Evolutionary conservation across 2,329 filamentous ascomycete species (phyloP), one percentile per base, ranked within the genome.

Genomic region (Cladophialophora bantiana): DNA sequence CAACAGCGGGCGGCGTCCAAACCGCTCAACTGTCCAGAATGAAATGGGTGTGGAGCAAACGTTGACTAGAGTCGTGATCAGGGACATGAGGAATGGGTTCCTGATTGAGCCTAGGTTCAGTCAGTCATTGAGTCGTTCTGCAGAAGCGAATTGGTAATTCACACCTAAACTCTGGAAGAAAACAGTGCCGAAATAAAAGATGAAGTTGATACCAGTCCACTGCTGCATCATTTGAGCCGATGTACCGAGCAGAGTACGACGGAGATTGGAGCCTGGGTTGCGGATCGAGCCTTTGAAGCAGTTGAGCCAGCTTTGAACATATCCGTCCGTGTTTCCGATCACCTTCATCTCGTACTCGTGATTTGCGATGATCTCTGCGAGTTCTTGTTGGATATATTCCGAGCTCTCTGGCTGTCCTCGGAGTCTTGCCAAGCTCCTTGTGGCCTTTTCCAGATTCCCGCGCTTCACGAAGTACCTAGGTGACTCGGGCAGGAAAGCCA

Each of bases 331-430:
- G 26, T 26, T 26, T 26, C 26, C 26, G 26, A 26, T 26, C 12
- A 60, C 9, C 7, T 26, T 75, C 74, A 89, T 83, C 83, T 96
- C 93, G 77, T 94, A 93, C 80, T 92, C 90, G 80, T 94, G 87
- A 84, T 96, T 96, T 81, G 92, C 93, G 66, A 94, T 84, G 71
- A 97, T 92, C 82, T 96, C 93, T 40, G 89, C 86, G 53, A 96
- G 85, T 80, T 96, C 93, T 68, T 87, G 82, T 80, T 89, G 86
- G 79, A 96, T 89, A 78, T 86, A 93, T 69, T 89, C 85, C 32
- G 90, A 93, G 63, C 90, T 86, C 60, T 80, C 74, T 55, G 89
- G 84, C 81, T 95, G 90, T 68, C 90, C 90, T 76, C 93, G 90
- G 35, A 96, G 85, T 65, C 84, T 85, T 64, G 86, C 79, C 5